Conservation (phyloP, 805 yeast genomes). For the Metschnikowia orientalis region DNA sequence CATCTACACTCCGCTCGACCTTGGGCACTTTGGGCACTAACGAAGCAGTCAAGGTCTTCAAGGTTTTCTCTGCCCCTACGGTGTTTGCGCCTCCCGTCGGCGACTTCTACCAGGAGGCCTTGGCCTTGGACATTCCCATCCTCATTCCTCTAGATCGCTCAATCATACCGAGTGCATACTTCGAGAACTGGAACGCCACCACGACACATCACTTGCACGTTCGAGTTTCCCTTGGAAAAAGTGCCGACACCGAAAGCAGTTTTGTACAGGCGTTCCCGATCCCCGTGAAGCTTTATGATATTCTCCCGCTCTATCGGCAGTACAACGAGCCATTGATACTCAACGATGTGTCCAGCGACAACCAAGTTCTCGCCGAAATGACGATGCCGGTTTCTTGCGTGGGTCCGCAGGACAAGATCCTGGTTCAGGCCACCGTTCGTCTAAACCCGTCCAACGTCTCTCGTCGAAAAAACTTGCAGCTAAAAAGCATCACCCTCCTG, state of each 20-base stretch:
- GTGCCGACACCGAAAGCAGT: slow-evolving; percentile 27
- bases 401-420: slow-evolving; percentile 53
- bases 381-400: slow-evolving; percentile 49
- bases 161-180: slow-evolving; percentile 49
- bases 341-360: slow-evolving; percentile 43
- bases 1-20: slow-evolving; percentile 35
- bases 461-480: slow-evolving; percentile 28
- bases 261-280: slow-evolving; percentile 43
- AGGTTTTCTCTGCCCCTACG: slow-evolving; percentile 32
- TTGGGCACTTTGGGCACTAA: slow-evolving; percentile 9
- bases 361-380: slow-evolving; percentile 43
- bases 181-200: slow-evolving; percentile 43
- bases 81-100: slow-evolving; percentile 38
- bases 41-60: slow-evolving; percentile 31
- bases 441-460: slow-evolving; percentile 35
- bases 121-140: slow-evolving; percentile 59
- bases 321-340: slow-evolving; percentile 50
- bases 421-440: slow-evolving; percentile 35
- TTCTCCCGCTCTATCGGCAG: slow-evolving; percentile 52
- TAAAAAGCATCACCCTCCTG: slow-evolving; percentile 46
- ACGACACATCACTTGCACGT: slow-evolving; percentile 46
- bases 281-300: slow-evolving; percentile 52
- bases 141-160: slow-evolving; percentile 53
- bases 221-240: slow-evolving; percentile 29
- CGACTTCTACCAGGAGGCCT: slow-evolving; percentile 34